phyloP scores from a whole-genome alignment of 2,329 filamentous ascomycete genomes.

The Colletotrichum tropicale region DNA sequence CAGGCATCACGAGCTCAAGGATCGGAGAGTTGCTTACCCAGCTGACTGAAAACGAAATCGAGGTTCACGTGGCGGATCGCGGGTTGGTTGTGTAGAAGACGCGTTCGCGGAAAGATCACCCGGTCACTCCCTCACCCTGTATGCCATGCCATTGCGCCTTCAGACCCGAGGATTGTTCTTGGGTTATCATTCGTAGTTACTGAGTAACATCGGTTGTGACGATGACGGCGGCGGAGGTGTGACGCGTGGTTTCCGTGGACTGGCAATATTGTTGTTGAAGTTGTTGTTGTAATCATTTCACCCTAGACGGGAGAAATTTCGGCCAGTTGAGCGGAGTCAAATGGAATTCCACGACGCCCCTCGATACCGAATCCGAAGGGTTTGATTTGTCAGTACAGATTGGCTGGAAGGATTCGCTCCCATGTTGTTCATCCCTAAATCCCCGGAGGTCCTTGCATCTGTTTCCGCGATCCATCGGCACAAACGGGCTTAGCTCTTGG shows the following conservation, averaged over 20 bases:
- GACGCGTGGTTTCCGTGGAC: not conserved
- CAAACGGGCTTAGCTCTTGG: not conserved
- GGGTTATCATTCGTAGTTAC: not conserved
- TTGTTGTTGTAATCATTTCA: not conserved
- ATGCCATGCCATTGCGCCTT: not conserved
- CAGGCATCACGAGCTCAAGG: not conserved
- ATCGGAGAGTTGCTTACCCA: not conserved
- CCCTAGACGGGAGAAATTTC: not conserved
- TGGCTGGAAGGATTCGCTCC: not conserved
- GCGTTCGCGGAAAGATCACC: not conserved
- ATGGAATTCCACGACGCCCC: not conserved
- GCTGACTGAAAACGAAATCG: not conserved
- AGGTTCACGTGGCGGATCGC: not conserved
- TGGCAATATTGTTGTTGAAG: not conserved
- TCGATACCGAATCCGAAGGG: not conserved
- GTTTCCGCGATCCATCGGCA: not conserved
- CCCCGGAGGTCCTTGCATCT: not conserved
- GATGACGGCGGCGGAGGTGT: not conserved
- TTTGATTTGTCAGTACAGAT: not conserved
- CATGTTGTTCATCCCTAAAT: not conserved
- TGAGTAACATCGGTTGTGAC: not conserved
- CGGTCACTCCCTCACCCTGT: not conserved
- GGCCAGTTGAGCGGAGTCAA: not conserved
- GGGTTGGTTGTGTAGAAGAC: not conserved
- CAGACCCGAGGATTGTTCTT: not conserved